phyloP scores from a whole-genome alignment of 306 rosid species.

The Morella rubra region DNA sequence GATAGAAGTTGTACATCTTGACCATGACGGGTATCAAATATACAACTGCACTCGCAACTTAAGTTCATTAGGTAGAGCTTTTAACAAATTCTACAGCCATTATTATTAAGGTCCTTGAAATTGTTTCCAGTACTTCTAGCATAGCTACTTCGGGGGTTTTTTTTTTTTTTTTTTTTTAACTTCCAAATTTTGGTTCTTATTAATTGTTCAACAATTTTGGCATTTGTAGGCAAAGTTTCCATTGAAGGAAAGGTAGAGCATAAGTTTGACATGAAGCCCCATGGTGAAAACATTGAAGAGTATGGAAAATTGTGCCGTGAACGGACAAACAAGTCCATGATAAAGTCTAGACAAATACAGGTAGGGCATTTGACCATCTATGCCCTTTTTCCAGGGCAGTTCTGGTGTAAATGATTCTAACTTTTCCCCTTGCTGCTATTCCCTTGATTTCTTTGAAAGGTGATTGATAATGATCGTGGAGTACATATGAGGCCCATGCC shows the following conservation, averaged over 20 bases:
- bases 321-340: conserved; percentile 86
- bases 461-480: conserved; percentile 89
- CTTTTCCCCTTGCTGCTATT: conserved; percentile 27
- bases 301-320: conserved; percentile 94
- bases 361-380: conserved; percentile 39
- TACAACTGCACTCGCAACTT: background rate
- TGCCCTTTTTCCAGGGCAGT: conserved; percentile 8
- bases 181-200: conserved; percentile 8
- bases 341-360: conserved; percentile 84
- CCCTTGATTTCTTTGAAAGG: conserved; percentile 45
- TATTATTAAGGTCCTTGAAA: background rate
- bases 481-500: conserved; percentile 98
- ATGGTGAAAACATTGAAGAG: conserved; percentile 78
- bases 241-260: conserved; percentile 96
- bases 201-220: conserved; percentile 12
- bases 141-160: background rate
- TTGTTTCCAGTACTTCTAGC: background rate
- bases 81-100: background rate
- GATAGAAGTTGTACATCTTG: background rate
- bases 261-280: conserved; percentile 98
- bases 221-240: conserved; percentile 62
- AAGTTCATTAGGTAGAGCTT: background rate
- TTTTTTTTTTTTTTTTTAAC: background rate
- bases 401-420: conserved; percentile 15
- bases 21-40: background rate